Evolutionary conservation across 495 filamentous ascomycete genomes (phyloP).

Genomic region (Xylaria bambusicola): DNA sequence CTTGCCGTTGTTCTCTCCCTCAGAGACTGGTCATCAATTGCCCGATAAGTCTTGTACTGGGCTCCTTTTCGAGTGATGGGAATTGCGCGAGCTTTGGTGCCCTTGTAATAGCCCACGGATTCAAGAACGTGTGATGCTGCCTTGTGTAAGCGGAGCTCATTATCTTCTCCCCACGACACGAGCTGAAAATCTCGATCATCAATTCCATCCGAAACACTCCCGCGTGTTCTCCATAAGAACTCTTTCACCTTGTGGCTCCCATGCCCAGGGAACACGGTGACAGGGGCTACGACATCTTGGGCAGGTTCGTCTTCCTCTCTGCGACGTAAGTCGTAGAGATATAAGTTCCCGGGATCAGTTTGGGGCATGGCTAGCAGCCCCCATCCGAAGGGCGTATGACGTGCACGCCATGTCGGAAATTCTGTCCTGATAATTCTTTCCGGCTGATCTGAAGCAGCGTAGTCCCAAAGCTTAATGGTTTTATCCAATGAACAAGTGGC

Average conservation of each 20-base stretch:
- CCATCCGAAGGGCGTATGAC: conserved; percentile 91
- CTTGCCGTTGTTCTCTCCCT: conserved; percentile 47
- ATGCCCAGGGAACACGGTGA: conserved; percentile 78
- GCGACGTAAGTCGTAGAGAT: conserved; percentile 76
- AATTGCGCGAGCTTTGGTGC: conserved; percentile 63
- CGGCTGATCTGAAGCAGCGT: conserved; percentile 62
- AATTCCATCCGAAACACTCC: conserved; percentile 62
- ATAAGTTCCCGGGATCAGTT: conserved; percentile 77
- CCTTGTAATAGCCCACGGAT: conserved; percentile 76
- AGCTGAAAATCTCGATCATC: conserved; percentile 92
- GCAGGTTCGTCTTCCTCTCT: conserved; percentile 39
- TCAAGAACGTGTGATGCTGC: conserved; percentile 65
- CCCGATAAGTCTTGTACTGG: conserved; percentile 80
- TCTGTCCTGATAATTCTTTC: conserved; percentile 75
- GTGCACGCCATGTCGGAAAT: conserved; percentile 88
- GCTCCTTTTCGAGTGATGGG: conserved; percentile 80
- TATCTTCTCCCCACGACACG: conserved; percentile 90
- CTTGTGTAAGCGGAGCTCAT: conserved; percentile 76
- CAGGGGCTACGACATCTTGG: conserved; percentile 55
- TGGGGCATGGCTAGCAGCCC: conserved; percentile 92
- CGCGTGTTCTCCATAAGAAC: conserved; percentile 87
- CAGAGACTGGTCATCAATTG: conserved; percentile 54
- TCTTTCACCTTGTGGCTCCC: conserved; percentile 83
- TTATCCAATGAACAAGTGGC: conserved; percentile 89
- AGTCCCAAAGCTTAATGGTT: conserved; percentile 95